Evolutionary conservation across 768 basidiomycete species (phyloP).

Genomic region (Dendrothele bispora): DNA sequence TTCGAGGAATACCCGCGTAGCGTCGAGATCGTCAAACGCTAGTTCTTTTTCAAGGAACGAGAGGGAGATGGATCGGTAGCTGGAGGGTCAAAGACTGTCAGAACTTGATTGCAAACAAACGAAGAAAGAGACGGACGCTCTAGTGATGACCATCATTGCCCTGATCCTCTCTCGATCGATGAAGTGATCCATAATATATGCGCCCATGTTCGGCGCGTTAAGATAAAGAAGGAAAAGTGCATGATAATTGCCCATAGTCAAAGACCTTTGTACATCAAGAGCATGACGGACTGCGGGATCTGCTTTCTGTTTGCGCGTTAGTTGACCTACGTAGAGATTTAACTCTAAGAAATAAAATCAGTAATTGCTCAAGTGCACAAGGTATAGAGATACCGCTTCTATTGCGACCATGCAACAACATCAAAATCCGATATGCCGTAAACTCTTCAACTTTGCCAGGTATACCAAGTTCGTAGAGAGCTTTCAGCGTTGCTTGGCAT

Average conservation of each 20-base stretch:
- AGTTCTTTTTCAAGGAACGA: constrained; percentile 78
- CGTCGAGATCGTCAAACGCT: constrained; percentile 70
- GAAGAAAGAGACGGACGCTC: constrained; percentile 68
- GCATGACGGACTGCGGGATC: constrained; percentile 84
- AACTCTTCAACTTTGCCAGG: constrained; percentile 95
- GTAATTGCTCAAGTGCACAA: neutral
- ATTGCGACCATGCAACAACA: constrained; percentile 92
- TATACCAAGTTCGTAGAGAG: constrained; percentile 91
- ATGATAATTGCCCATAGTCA: constrained; percentile 94
- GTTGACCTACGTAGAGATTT: constrained; percentile 95
- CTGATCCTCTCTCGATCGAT: constrained; percentile 86
- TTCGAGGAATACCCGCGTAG: constrained; percentile 67
- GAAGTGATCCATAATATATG: constrained; percentile 99
- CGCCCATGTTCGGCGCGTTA: constrained; percentile 93
- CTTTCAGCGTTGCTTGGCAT: constrained; percentile 88
- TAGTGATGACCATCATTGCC: constrained; percentile 87
- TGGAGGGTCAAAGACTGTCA: constrained; percentile 37
- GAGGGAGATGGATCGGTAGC: constrained; percentile 81
- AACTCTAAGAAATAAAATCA: constrained; percentile 52
- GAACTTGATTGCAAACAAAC: neutral
- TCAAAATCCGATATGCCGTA: constrained; percentile 94
- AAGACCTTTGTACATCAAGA: constrained; percentile 81
- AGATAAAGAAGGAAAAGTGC: constrained; percentile 83
- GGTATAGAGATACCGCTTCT: constrained; percentile 70
- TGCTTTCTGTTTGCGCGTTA: constrained; percentile 89